Evolutionary conservation across 2,329 filamentous ascomycete species (phyloP).

Genomic region (Stagonosporopsis tanaceti): DNA sequence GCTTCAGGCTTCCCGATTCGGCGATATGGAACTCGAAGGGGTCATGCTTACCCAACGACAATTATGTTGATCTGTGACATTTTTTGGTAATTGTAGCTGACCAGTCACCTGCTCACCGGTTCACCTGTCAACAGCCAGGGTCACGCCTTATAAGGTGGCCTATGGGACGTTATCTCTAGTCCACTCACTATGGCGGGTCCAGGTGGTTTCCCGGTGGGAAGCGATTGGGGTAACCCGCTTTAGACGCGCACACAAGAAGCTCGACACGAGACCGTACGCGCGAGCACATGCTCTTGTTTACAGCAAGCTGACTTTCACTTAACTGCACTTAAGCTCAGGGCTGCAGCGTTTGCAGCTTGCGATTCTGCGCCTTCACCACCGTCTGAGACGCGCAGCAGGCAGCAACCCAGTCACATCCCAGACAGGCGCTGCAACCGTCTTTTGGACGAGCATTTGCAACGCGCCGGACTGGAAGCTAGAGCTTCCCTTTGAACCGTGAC

Average conservation of each 20-base stretch:
- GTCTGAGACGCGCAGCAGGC: slow-evolving; percentile 13
- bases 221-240: slow-evolving; percentile 9
- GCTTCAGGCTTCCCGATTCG: slow-evolving; percentile 1
- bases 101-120: too few relatives aligned
- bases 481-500: slow-evolving; percentile 36
- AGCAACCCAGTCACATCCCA: slow-evolving; percentile 6
- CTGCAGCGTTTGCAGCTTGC: slow-evolving; percentile 11
- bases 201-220: slow-evolving; percentile 11
- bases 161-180: slow-evolving; percentile 7
- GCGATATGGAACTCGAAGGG: slow-evolving; percentile 8
- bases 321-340: slow-evolving; percentile 2
- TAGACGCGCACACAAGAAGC: slow-evolving; percentile 24
- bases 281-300: slow-evolving; percentile 36
- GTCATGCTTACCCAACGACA: slow-evolving; percentile 56
- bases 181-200: slow-evolving; percentile 13
- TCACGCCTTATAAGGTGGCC: slow-evolving; percentile 12
- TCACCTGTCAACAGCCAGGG: background rate
- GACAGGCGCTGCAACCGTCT: slow-evolving; percentile 16
- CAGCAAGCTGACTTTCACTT: slow-evolving; percentile 10
- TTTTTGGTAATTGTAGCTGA: background rate
- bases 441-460: slow-evolving; percentile 12
- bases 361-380: background rate
- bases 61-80: slow-evolving; percentile 50
- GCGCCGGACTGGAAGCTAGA: slow-evolving; percentile 23
- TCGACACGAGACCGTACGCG: slow-evolving; percentile 32